Percentiles rank a stretch among this genome's conserved stretches.
phyloP scores from a whole-genome alignment of 805 yeast species.

The Wickerhamiella sergipiensis region DNA sequence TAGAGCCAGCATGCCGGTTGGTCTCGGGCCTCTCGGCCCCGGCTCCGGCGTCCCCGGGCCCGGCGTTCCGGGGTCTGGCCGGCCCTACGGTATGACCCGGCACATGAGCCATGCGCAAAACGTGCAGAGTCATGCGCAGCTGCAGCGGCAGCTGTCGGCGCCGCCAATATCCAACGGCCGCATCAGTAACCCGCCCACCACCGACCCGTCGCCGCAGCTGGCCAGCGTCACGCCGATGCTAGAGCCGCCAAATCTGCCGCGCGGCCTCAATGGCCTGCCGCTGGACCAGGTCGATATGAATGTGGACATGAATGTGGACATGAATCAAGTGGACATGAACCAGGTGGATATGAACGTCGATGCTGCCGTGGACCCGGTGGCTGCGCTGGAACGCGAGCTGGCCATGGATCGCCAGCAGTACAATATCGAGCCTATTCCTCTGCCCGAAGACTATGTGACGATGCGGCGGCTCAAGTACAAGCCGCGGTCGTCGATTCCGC shows the following conservation, averaged over 20 bases:
- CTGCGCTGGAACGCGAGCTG: background rate
- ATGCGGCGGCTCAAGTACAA: conserved; percentile 17
- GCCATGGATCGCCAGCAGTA: background rate
- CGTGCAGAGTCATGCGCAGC: no score
- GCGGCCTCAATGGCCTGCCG: background rate
- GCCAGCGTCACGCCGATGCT: background rate
- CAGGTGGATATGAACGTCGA: background rate
- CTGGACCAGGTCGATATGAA: background rate
- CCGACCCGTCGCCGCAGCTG: background rate
- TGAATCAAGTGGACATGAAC: no score
- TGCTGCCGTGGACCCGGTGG: background rate
- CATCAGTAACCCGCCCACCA: background rate
- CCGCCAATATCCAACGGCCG: background rate
- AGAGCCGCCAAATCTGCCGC: background rate
- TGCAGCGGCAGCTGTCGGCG: background rate
- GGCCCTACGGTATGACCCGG: background rate
- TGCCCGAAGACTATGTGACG: background rate
- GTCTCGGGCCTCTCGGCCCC: no score
- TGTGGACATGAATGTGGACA: background rate
- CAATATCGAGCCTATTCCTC: background rate
- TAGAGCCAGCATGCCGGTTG: no score
- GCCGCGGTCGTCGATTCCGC: conserved; percentile 28
- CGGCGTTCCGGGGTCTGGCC: no score
- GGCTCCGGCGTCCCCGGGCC: no score
- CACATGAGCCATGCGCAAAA: background rate